Evolutionary conservation across 495 filamentous ascomycete species (phyloP), one percentile per base, ranked within the genome.

Genomic region (Podospora australis): DNA sequence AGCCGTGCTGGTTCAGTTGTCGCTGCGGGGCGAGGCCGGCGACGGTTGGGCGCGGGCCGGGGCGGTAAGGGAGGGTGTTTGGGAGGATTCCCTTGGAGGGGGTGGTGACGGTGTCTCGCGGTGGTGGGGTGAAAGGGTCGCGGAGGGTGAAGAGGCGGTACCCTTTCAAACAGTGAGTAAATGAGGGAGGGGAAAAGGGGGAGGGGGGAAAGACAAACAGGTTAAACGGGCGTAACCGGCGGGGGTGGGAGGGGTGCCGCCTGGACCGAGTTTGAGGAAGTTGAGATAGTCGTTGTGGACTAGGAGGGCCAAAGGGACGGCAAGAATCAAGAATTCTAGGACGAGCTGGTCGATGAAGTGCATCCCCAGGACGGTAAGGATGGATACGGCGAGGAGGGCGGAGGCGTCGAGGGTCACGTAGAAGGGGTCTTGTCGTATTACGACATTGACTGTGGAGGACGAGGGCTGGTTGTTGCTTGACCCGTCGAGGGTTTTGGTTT

Each of bases 11-110:
- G 60, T 82, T 77, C 3, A 79, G 69, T 64, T 91, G 88, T 1
- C 87, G 78, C 42, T 94, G 88, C 1, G 87, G 87, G 0, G 86
- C 87, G 53, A 94, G 86, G 32, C 87, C 87, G 19, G 68, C 75
- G 6, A 88, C 79, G 11, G 54, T 61, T 7, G 88, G 88, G 2
- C 87, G 77, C 4, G 72, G 69, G 10, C 81, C 83, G 6, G 60
- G 59, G 7, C 88, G 81, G 46, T 70, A 70, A 10, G 81, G 78
- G 6, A 90, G 71, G 23, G 44, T 30, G 30, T 50, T 30, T n/a
- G n/a, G n/a, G 16, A 75, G 62, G 48, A 73, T 66, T 9, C 72
- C 72, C n/a, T 43, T 20, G 9, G 62, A 36, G 1, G 72, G 72
- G 4, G 62, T 52, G 1, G 55, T 59, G 2, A 54, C 48, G 5